Evolutionary conservation across 495 filamentous ascomycete genomes (phyloP).

Genomic region (Talaromyces ruber): DNA sequence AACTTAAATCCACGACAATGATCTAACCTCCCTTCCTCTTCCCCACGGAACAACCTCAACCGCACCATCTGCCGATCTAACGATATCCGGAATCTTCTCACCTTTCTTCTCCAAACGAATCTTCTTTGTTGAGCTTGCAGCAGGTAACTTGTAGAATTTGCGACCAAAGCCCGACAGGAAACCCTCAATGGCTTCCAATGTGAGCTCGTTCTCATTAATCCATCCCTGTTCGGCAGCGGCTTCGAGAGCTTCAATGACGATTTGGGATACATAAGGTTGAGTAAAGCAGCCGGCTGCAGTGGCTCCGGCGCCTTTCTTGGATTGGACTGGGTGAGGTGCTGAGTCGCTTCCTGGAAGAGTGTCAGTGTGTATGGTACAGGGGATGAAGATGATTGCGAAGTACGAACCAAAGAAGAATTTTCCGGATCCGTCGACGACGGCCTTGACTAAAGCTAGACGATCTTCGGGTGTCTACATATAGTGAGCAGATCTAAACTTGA

Average conservation of each 20-base stretch:
- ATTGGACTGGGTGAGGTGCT: slow-evolving; percentile 66
- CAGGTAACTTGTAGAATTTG: slow-evolving; percentile 54
- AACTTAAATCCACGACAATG: slow-evolving; percentile 3
- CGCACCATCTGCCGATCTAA: slow-evolving; percentile 24
- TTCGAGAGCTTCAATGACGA: slow-evolving; percentile 67
- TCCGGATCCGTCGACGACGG: slow-evolving; percentile 54
- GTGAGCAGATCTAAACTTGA: slow-evolving; percentile 16
- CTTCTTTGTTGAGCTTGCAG: slow-evolving; percentile 34
- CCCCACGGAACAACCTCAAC: slow-evolving; percentile 9
- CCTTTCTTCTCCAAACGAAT: slow-evolving; percentile 55
- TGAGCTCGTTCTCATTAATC: slow-evolving; percentile 59
- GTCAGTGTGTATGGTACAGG: not conserved
- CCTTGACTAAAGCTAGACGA: slow-evolving; percentile 63
- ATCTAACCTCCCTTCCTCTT: slow-evolving; percentile 2
- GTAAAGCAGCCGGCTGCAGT: slow-evolving; percentile 85
- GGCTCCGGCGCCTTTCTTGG: slow-evolving; percentile 59
- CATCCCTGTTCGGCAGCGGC: slow-evolving; percentile 58
- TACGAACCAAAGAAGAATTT: slow-evolving; percentile 70
- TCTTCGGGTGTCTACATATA: slow-evolving; percentile 47
- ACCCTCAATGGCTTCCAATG: slow-evolving; percentile 56
- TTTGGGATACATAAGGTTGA: slow-evolving; percentile 73
- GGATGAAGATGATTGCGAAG: not conserved
- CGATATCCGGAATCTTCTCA: slow-evolving; percentile 45
- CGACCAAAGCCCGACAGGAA: slow-evolving; percentile 73
- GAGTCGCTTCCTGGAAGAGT: slow-evolving; percentile 42